Conservation (phyloP, 108 stramenopile species). For the Nannochloropsis salina region DNA sequence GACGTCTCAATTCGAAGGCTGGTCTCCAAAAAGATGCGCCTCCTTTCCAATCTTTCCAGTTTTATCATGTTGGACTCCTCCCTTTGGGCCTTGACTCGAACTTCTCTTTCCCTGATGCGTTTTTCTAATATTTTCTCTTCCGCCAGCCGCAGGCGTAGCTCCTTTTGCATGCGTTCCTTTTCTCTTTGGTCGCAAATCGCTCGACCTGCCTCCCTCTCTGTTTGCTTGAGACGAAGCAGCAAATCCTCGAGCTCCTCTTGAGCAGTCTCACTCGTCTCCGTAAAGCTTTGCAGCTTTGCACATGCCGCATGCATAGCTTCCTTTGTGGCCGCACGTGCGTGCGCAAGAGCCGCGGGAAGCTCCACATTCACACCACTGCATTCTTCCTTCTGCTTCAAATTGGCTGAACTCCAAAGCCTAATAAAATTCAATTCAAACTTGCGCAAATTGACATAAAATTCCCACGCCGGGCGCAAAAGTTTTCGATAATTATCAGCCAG, state of each 20-base stretch:
- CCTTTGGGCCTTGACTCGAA: not conserved
- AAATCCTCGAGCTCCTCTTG: not conserved
- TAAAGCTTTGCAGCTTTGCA: not conserved
- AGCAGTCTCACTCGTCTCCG: not conserved
- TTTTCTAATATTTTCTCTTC: not conserved
- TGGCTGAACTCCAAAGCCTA: not conserved
- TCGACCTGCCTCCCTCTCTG: not conserved
- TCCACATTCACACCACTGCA: not conserved
- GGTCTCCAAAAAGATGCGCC: not conserved
- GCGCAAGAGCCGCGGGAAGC: not conserved
- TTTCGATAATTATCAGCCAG: not conserved
- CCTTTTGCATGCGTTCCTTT: not conserved
- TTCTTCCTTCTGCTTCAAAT: not conserved
- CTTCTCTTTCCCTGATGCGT: not conserved
- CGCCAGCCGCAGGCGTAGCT: not conserved
- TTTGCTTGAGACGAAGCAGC: not conserved
- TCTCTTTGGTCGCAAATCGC: not conserved
- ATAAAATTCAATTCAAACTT: not conserved
- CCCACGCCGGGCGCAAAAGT: not conserved
- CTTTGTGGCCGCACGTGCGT: not conserved
- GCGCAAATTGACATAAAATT: not conserved
- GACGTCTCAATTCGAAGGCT: not conserved
- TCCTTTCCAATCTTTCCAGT: not conserved
- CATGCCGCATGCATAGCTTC: not conserved
- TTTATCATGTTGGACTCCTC: not conserved